A percentile compares a stretch with the other conserved stretches of the same genome.
Evolutionary conservation across 768 basidiomycete genomes (phyloP).

Genomic region (Macrocybe gigantea): DNA sequence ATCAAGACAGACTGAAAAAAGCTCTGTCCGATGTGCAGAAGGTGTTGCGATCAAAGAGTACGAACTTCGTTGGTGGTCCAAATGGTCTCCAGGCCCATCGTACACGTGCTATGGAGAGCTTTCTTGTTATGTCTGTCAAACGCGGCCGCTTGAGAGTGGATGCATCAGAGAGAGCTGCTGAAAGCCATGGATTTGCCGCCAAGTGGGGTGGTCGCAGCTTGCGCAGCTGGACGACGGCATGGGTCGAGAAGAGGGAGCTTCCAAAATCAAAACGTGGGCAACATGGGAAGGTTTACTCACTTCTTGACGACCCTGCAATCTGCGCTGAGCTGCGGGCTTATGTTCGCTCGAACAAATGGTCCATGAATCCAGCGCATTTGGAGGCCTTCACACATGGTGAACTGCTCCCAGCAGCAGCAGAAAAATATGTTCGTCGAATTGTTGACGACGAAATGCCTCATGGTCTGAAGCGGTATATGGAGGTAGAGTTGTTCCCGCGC

Average conservation of each 20-base stretch:
- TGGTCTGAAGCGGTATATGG: slow-evolving; percentile 13
- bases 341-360: slow-evolving; percentile 15
- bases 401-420: slow-evolving; percentile 6
- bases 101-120: slow-evolving; percentile 2
- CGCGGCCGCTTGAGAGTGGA: background rate
- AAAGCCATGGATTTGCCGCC: slow-evolving; percentile 1
- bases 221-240: slow-evolving; percentile 8
- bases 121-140: background rate
- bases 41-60: background rate
- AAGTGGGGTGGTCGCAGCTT: slow-evolving; percentile 6
- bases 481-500: slow-evolving; percentile 6
- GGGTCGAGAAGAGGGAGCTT: slow-evolving; percentile 4
- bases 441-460: slow-evolving; percentile 12
- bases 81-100: slow-evolving; percentile 2
- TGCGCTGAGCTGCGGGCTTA: slow-evolving; percentile 8
- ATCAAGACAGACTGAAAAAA: background rate
- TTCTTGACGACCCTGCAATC: slow-evolving; percentile 11
- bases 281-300: slow-evolving; percentile 9
- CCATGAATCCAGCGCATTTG: slow-evolving; percentile 12
- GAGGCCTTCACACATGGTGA: slow-evolving; percentile 4
- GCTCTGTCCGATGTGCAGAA: background rate
- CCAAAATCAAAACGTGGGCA: slow-evolving; percentile 8
- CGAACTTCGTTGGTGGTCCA: background rate
- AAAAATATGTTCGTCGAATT: slow-evolving; percentile 8
- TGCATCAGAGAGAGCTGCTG: background rate